Evolutionary conservation across 75 land plant genomes (phyloP).

Genomic region (Larix kaempferi): DNA sequence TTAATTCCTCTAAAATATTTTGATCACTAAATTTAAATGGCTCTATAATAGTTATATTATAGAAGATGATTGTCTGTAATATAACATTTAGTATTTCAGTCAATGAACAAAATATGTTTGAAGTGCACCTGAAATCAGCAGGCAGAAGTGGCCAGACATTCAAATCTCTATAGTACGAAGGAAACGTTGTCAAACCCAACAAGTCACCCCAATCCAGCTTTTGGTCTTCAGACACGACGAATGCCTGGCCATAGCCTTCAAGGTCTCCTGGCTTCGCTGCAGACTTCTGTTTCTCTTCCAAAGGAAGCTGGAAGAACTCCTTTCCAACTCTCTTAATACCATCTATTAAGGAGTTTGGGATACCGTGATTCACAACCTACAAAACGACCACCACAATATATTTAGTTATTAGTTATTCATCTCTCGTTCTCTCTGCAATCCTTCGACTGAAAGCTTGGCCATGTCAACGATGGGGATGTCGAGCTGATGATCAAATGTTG

Average conservation of each 20-base stretch:
- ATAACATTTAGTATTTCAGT: not conserved
- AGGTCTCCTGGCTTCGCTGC: conserved; percentile 11
- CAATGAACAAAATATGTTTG: too few relatives aligned
- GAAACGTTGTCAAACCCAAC: conserved; percentile 20
- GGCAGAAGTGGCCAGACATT: conserved; percentile 20
- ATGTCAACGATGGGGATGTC: conserved; percentile 24
- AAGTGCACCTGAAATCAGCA: conserved; percentile 26
- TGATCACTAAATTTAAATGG: too few relatives aligned
- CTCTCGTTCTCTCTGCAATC: conserved; percentile 5
- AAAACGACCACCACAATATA: not conserved
- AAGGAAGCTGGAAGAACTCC: conserved; percentile 44
- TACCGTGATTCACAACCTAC: conserved; percentile 17
- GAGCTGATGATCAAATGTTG: not conserved
- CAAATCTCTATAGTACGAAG: conserved; percentile 14
- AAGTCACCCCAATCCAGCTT: conserved; percentile 48
- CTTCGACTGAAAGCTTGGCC: conserved; percentile 12
- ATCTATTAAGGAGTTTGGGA: conserved; percentile 4
- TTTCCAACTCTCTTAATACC: conserved; percentile 12
- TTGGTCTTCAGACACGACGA: conserved; percentile 20
- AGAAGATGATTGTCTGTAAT: not conserved
- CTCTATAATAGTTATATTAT: too few relatives aligned
- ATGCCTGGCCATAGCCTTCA: conserved; percentile 40
- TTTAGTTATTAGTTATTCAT: conserved; percentile 2
- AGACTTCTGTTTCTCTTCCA: conserved; percentile 39
- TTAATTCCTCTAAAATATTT: too few relatives aligned